A percentile compares a stretch with the other conserved stretches of the same genome.
Evolutionary conservation across 1,284 basidiomycete species (phyloP).

Genomic region (Sanghuangporus weigelae): DNA sequence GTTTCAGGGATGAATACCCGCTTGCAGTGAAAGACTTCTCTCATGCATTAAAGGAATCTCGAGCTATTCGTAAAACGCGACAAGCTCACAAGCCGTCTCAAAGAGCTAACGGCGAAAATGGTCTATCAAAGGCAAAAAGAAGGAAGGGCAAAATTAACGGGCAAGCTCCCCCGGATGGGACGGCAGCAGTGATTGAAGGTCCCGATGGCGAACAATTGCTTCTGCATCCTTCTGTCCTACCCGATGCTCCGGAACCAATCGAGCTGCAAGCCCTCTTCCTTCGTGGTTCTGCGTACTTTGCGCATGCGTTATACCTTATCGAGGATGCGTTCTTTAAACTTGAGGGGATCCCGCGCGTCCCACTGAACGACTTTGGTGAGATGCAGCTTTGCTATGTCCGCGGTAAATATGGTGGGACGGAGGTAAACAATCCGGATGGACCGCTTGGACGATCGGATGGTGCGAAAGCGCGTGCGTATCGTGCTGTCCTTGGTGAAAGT

Average conservation of each 20-base stretch:
- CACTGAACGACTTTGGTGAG: slow-evolving; percentile 59
- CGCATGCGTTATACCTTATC: slow-evolving; percentile 67
- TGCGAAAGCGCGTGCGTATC: slow-evolving; percentile 58
- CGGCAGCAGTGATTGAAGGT: slow-evolving; percentile 43
- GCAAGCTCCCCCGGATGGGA: slow-evolving; percentile 60
- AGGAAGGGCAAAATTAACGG: slow-evolving; percentile 46
- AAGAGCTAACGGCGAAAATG: slow-evolving; percentile 32
- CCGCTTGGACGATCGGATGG: slow-evolving; percentile 57
- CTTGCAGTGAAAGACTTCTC: slow-evolving; percentile 74
- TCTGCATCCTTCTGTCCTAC: slow-evolving; percentile 61
- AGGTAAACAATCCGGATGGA: slow-evolving; percentile 69
- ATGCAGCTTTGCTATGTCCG: slow-evolving; percentile 67
- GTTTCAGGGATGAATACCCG: slow-evolving; percentile 75
- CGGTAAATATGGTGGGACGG: slow-evolving; percentile 70
- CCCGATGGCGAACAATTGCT: slow-evolving; percentile 45
- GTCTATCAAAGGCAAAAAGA: slow-evolving; percentile 35
- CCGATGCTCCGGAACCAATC: slow-evolving; percentile 73
- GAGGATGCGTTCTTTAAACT: slow-evolving; percentile 63
- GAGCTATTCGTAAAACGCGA: slow-evolving; percentile 58
- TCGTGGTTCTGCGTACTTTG: slow-evolving; percentile 71
- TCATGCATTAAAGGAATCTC: slow-evolving; percentile 67
- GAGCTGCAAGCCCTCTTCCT: slow-evolving; percentile 79
- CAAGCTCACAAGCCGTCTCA: slow-evolving; percentile 42
- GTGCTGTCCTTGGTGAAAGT: slow-evolving; percentile 44
- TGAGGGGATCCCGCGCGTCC: slow-evolving; percentile 57